These are phyloP conservation scores for Pharus latifolius DNA, from an alignment of 176 grass and related monocot genomes.

Conservation along the genomic window DNA sequence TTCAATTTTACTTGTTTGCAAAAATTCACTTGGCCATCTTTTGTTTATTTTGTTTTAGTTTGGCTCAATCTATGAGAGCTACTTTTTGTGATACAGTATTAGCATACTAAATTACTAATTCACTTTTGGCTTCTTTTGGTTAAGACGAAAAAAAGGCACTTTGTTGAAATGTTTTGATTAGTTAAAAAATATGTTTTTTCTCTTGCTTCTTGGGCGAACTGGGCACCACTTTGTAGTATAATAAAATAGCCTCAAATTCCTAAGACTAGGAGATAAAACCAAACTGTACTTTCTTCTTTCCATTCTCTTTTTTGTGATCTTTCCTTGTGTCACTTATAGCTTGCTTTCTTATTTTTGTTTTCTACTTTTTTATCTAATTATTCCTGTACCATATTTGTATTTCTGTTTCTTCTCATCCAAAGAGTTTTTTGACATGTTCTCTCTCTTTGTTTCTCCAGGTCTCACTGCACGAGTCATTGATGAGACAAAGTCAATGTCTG, in stretches of 20 bases:
- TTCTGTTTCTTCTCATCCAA: background rate
- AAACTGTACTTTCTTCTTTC: background rate
- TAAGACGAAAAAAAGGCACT: background rate
- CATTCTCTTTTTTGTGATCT: background rate
- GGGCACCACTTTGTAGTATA: background rate
- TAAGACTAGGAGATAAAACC: background rate
- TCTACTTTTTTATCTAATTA: conserved; percentile 4
- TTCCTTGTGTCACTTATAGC: background rate
- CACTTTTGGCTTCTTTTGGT: background rate
- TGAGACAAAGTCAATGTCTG: conserved; percentile 65
- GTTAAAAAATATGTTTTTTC: background rate
- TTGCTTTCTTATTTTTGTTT: background rate
- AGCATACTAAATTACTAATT: background rate
- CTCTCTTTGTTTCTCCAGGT: conserved; percentile 33
- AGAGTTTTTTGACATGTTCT: background rate
- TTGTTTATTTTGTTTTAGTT: background rate
- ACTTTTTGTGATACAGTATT: background rate
- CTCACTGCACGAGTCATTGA: conserved; percentile 71
- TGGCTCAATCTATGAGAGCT: background rate
- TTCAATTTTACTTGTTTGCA: background rate
- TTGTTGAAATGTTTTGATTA: background rate
- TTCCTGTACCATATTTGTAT: background rate
- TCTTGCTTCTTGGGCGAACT: background rate
- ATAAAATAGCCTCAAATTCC: background rate
- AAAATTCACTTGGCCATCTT: background rate